Evolutionary conservation across 1,284 basidiomycete species (phyloP), one percentile per base, ranked within the genome.

Genomic region (Bjerkandera adusta): DNA sequence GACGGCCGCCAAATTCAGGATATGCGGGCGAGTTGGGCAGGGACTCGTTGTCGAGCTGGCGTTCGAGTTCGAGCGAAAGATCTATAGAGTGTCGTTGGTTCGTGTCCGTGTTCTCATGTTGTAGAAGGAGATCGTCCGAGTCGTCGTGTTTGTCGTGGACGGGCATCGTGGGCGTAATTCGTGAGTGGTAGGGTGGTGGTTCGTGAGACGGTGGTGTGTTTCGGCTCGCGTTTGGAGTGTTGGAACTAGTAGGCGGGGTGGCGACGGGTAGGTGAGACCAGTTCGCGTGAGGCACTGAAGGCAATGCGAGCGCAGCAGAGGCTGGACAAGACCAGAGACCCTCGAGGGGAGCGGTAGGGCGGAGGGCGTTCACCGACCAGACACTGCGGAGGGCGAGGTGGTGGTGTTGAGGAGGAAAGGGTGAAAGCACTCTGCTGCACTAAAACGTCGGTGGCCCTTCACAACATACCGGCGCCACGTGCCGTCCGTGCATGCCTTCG

Each of bases 61-160:
- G 79, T 62, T 90, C 87, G 49, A 90, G 77, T 57, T 87, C 85
- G 51, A 90, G 75, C 36, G 77, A 76, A 49, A 88, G 75, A 64
- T 90, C 88, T 56, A 89, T 87, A 32, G 87, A 89, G 53, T 73
- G 82, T 16, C 76, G 58, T 37, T 49, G 52, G 18, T 58, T 36
- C 32, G 61, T 48, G 42, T 50, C 16, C n/a, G 33, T 30, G 33
- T 32, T 29, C 21, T 29, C 16, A 12, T 36, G 18, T 46, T 16
- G 33, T 43, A 24, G 12, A 21, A 34, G 36, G 26, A 48, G 43
- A 35, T 56, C 21, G 21, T 49, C 35, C 16, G 12, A 16, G 21
- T 43, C 38, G 49, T 47, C 32, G 36, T 46, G 36, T 29, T 39
- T 15, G 35, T 53, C 50, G 47, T 54, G 51, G 20, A 39, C 29